phyloP scores from a whole-genome alignment of 106 monocot species.

The Phalaenopsis aphrodite region DNA sequence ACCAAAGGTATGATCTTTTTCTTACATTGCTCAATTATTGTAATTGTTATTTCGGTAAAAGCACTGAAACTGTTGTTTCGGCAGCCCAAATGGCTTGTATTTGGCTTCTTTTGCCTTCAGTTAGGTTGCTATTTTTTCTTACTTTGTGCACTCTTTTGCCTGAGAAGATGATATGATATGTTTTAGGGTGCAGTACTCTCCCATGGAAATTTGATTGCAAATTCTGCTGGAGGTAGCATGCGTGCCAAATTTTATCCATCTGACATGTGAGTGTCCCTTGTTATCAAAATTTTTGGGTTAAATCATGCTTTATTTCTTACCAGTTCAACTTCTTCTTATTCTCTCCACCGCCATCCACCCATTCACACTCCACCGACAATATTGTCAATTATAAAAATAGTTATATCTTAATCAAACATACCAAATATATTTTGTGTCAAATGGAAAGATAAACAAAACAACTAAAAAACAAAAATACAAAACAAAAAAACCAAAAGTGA shows the following conservation, averaged over 20 bases:
- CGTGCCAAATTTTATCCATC: conserved; percentile 40
- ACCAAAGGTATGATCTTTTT: conserved; percentile 63
- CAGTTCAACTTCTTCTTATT: not conserved
- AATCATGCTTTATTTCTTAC: conserved; percentile 7
- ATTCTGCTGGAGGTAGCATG: conserved; percentile 49
- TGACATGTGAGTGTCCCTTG: conserved; percentile 55
- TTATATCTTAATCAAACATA: too few relatives aligned
- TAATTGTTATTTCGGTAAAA: not conserved
- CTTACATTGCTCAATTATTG: not conserved
- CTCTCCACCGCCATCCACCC: not conserved
- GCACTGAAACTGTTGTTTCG: not conserved
- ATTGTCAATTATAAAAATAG: not conserved
- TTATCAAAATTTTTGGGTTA: not conserved
- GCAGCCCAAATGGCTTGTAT: not conserved
- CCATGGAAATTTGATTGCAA: conserved; percentile 89
- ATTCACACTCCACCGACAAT: not conserved
- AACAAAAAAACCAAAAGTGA: too few relatives aligned
- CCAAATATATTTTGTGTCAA: too few relatives aligned
- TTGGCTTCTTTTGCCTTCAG: not conserved
- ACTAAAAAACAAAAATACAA: too few relatives aligned
- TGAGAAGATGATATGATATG: conserved; percentile 7
- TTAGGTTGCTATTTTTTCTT: not conserved
- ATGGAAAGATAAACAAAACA: too few relatives aligned
- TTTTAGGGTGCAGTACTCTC: conserved; percentile 73
- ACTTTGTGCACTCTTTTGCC: not conserved